Evolutionary conservation across 1,139 yeast genomes (phyloP), one percentile per base, ranked within the genome.

Genomic region (Geotrichum candidum): DNA sequence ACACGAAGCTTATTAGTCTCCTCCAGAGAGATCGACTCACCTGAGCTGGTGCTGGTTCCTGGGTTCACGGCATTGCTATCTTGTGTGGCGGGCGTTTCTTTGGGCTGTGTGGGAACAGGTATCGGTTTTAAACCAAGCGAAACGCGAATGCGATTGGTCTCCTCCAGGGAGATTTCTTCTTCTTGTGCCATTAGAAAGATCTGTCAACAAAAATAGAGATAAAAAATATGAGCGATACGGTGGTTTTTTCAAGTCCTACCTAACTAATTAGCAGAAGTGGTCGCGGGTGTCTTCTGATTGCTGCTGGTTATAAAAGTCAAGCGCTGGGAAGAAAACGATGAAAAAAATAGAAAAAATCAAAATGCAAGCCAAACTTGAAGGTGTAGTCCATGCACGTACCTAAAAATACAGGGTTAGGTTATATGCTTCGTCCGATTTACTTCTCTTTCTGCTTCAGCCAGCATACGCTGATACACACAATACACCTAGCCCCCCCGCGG

Each of bases 1-100:
- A 65, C 67, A n/a, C 79, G 67, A 29, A 75, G 65, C 51, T 66
- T 60, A 64, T 76, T 76, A 1, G 79, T 76, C 52, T 76, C 77
- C 59, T 75, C 77, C 5, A 76, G 59, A 10, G 77, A 69, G 10
- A 72, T 65, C 33, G 64, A 62, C 23, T 60, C 65, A 41, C 59
- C 48, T 6, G 58, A 46, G 31, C 51, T 25, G 46, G 54, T 25
- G 46, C 33, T 23, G 25, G 23, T 53, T 54, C 35, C 51, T 53
- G 10, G 31, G n/a, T 35, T 35, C 41, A 15, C 13, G 11, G 38
- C 41, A 11, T 13, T 25, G 23, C 7, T 25, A 15, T 22, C 13
- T 48, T 22, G 25, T 15, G 53, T 25, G 29, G 27, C 53, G 33
- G 53, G 29, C n/a, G 53, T 4, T 15, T 3, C 35, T n/a, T 35